Evolutionary conservation across 2,329 filamentous ascomycete species (phyloP).

Genomic region (Xylaria sp.): DNA sequence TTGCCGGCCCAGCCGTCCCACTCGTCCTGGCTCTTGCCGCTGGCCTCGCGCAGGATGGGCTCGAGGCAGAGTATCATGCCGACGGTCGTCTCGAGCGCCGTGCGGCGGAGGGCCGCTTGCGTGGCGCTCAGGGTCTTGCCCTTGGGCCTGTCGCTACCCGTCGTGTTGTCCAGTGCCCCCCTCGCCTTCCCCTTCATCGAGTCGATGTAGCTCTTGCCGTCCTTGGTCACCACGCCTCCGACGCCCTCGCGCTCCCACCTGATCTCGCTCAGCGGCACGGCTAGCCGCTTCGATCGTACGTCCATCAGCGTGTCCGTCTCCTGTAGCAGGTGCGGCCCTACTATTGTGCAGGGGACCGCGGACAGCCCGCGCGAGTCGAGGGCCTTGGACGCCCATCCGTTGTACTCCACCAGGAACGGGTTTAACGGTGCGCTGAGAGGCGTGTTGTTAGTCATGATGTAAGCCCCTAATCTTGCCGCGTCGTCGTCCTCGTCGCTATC

Average conservation of each 20-base stretch:
- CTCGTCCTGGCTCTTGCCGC: conserved; percentile 85
- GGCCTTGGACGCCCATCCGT: conserved; percentile 77
- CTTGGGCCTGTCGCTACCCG: conserved; percentile 38
- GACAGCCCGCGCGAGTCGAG: conserved; percentile 72
- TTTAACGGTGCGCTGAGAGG: conserved; percentile 82
- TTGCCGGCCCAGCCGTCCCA: conserved; percentile 89
- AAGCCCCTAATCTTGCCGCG: conserved; percentile 74
- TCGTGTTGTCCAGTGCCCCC: conserved; percentile 35
- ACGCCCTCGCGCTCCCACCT: conserved; percentile 83
- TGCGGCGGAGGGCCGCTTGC: conserved; percentile 74
- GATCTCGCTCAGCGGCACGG: conserved; percentile 83
- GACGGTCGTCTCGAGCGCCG: conserved; percentile 79
- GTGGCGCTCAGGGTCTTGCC: conserved; percentile 63
- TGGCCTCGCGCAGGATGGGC: conserved; percentile 77
- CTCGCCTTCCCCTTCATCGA: conserved; percentile 52
- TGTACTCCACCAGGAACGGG: conserved; percentile 80
- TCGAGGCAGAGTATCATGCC: conserved; percentile 86
- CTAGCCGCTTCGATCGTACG: conserved; percentile 74
- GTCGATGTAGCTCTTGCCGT: conserved; percentile 63
- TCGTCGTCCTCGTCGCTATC: conserved; percentile 59
- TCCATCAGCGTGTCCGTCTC: conserved; percentile 73
- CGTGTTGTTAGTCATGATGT: conserved; percentile 80
- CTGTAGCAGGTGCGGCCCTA: conserved; percentile 77
- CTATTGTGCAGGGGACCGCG: conserved; percentile 75
- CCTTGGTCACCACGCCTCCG: conserved; percentile 63